Evolutionary conservation across 2,329 filamentous ascomycete genomes (phyloP).

Genomic region (Diaporthe destruens): DNA sequence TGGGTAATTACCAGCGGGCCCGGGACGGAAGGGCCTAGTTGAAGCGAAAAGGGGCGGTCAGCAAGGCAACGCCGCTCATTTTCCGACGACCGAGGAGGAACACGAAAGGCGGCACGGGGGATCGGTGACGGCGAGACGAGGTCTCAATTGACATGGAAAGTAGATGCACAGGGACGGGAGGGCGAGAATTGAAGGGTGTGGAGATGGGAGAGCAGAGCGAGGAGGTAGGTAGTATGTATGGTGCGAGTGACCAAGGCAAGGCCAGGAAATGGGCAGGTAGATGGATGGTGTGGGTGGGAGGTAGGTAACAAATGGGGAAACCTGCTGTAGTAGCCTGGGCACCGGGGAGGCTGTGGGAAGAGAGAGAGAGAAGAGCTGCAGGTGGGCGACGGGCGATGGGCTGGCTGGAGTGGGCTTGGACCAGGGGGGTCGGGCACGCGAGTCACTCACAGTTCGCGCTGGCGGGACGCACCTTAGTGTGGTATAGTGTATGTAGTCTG

Average conservation of each 20-base stretch:
- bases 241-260: not conserved
- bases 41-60: conserved; percentile 40
- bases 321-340: conserved; percentile 26
- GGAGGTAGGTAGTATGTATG: no score
- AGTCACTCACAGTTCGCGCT: conserved; percentile 32
- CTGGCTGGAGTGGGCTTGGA: not conserved
- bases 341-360: conserved; percentile 15
- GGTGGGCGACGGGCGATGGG: conserved; percentile 26
- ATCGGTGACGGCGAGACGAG: conserved; percentile 8
- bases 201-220: conserved; percentile 29
- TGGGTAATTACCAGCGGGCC: conserved; percentile 39
- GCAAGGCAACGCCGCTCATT: conserved; percentile 40
- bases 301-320: conserved; percentile 25
- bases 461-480: conserved; percentile 32
- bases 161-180: not conserved
- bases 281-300: not conserved
- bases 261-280: conserved; percentile 26
- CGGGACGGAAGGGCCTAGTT: conserved; percentile 37
- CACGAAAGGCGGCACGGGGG: not conserved
- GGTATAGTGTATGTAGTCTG: conserved; percentile 5
- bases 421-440: conserved; percentile 23
- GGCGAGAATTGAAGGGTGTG: conserved; percentile 32
- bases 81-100: conserved; percentile 24
- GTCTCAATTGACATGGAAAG: conserved; percentile 27
- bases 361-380: conserved; percentile 30